Evolutionary conservation across 192 early-diverging fungal species (phyloP).

Genomic region (Podochytrium sp.): DNA sequence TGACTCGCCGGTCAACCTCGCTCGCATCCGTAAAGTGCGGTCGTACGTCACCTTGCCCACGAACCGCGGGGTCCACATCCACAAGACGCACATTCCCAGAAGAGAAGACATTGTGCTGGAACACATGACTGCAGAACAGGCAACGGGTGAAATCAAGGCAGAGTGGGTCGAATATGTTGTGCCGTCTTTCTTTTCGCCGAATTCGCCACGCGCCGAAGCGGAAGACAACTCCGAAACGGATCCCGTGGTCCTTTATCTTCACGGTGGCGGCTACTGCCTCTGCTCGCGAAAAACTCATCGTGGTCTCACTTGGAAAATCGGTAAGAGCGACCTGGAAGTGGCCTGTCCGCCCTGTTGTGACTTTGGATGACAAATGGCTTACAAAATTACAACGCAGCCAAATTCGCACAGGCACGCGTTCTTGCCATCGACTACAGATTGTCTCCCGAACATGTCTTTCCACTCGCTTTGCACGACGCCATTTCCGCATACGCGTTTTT

Average conservation of each 20-base stretch:
- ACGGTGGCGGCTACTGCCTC: constrained; percentile 31
- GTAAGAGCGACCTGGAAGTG: constrained; percentile 35
- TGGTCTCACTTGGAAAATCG: constrained; percentile 37
- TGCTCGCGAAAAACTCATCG: constrained; percentile 36
- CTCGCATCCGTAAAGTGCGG: constrained; percentile 7
- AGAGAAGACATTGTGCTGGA: constrained; percentile 17
- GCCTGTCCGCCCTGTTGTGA: neutral
- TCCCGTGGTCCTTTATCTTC: constrained; percentile 22
- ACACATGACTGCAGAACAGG: constrained; percentile 26
- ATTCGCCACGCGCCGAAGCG: neutral
- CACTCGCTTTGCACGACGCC: constrained; percentile 80
- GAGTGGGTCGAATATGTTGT: constrained; percentile 36
- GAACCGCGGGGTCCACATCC: constrained; percentile 9
- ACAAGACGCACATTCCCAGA: constrained; percentile 1
- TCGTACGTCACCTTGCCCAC: constrained; percentile 20
- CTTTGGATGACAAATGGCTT: neutral
- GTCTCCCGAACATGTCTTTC: constrained; percentile 81
- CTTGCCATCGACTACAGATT: constrained; percentile 78
- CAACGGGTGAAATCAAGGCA: constrained; percentile 29
- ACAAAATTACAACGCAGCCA: constrained; percentile 36
- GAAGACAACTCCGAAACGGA: neutral
- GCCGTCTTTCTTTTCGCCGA: neutral
- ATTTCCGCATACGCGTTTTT: constrained; percentile 75
- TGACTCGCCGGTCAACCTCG: constrained; percentile 18
- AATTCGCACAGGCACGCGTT: constrained; percentile 48